Base-by-base conservation (phyloP, 2,329 filamentous ascomycete species). In the Lecanicillium sp. region DNA sequence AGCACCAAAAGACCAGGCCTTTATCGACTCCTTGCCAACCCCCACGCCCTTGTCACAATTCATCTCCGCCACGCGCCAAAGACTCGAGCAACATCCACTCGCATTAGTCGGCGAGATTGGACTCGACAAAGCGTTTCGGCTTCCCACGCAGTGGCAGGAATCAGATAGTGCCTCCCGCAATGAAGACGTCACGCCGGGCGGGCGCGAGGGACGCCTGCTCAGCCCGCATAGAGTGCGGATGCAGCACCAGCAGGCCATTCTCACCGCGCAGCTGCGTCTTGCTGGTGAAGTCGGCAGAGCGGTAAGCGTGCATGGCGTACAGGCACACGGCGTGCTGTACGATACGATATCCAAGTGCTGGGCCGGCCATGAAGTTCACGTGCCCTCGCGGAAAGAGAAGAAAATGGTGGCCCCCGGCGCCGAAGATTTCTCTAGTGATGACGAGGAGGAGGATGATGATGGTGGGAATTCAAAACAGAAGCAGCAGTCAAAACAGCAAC, bases 91-190 rank as follows among this genome's bases (percentile, higher is more conserved):
- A 3, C 69, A 81, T 37, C 81, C 80, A 3, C 52, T 70, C 5
- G 82, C 84, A 2, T 68, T 90, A 1, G 67, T 92, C 2, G 86
- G 86, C 14, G 86, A 92, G 59, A 72, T 89, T 19, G 86, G 86
- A 1, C 59, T 92, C 13, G 86, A 92, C 59, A 84, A 82, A 49
- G 74, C 75, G 9, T 90, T 89, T 52, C 79, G 84, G 11, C 73
- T 92, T 17, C 86, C 86, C 0, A 66, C 72, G 47, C 60, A 69
- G 13, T 78, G 71, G 73, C 60, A 67, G 3, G 55, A 69, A 11
- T 49, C 44, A 2, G 44, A 50, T 5, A 43, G 50, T 13, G 39
- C 52, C 4, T 43, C 48, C n/a, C 52, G 54, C 14, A 51, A 59
- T 36, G 44, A 47, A 7, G 37, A 36, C 32, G 59, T 84, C 15